Evolutionary conservation across 495 filamentous ascomycete species (phyloP).

Genomic region (Aspergillus biplanus): DNA sequence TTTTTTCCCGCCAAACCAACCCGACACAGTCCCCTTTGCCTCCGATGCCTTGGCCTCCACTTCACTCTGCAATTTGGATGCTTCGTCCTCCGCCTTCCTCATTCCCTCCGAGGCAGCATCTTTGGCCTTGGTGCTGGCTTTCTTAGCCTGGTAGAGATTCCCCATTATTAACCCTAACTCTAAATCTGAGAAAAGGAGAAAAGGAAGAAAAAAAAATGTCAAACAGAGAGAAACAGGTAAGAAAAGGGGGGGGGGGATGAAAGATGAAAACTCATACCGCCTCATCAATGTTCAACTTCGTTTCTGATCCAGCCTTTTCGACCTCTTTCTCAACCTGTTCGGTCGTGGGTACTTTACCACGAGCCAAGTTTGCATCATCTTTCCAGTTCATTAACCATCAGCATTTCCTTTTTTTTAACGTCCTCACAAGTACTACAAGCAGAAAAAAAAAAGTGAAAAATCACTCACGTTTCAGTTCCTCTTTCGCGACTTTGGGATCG

Average conservation of each 20-base stretch:
- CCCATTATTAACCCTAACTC: neutral
- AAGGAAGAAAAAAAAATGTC: conserved; percentile 11
- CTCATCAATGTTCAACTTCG: conserved; percentile 57
- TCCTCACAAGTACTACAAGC: neutral
- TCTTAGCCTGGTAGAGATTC: conserved; percentile 54
- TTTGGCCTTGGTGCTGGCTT: conserved; percentile 61
- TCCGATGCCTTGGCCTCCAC: conserved; percentile 76
- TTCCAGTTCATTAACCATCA: neutral
- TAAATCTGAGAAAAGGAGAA: neutral
- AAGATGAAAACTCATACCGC: conserved; percentile 46
- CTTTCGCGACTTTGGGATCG: conserved; percentile 76
- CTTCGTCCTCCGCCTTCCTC: conserved; percentile 51
- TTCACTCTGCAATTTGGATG: conserved; percentile 61
- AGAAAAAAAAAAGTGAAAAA: neutral
- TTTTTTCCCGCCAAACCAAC: conserved; percentile 77
- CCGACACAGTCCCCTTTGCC: conserved; percentile 75
- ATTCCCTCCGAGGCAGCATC: conserved; percentile 46
- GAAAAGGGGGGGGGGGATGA: neutral
- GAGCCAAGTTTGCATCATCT: conserved; percentile 67
- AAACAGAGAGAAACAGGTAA: neutral
- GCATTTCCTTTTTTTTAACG: neutral
- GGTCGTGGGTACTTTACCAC: conserved; percentile 54
- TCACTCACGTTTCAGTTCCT: conserved; percentile 75
- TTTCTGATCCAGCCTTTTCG: conserved; percentile 54
- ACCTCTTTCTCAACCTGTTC: conserved; percentile 55